Evolutionary conservation across 2,329 filamentous ascomycete genomes (phyloP).

Genomic region (Anthostomella pinea): DNA sequence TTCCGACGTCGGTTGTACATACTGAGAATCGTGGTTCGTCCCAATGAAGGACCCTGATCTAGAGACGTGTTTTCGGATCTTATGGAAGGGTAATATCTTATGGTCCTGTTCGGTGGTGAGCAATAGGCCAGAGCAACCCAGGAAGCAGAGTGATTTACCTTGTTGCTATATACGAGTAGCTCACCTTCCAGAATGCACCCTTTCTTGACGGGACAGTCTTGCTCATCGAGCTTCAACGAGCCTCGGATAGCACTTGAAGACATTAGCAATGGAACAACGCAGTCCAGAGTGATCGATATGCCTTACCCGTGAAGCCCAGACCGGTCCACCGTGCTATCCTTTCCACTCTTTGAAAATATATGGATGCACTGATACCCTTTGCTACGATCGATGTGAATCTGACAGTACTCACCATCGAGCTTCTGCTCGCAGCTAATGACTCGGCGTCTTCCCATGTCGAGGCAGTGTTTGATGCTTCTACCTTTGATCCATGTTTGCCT

Average conservation of each 20-base stretch:
- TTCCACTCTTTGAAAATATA: conserved; percentile 91
- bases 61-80: conserved; percentile 75
- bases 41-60: conserved; percentile 70
- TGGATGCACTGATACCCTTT: conserved; percentile 57
- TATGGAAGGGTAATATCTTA: conserved; percentile 72
- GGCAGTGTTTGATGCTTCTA: conserved; percentile 71
- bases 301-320: conserved; percentile 53
- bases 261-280: background rate
- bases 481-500: conserved; percentile 63
- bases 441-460: conserved; percentile 58
- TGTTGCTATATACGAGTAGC: conserved; percentile 72
- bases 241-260: conserved; percentile 53
- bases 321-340: conserved; percentile 78
- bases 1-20: no score
- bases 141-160: conserved; percentile 33
- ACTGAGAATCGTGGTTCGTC: conserved; percentile 66
- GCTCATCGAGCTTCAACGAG: conserved; percentile 59
- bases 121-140: background rate
- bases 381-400: conserved; percentile 74
- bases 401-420: conserved; percentile 86
- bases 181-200: conserved; percentile 83
- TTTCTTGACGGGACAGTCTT: conserved; percentile 56
- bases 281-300: background rate
- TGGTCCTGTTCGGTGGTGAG: conserved; percentile 41
- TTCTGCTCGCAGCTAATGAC: conserved; percentile 76